A percentile compares a stretch with the other conserved stretches of the same genome.
These are phyloP conservation scores for Barnettozyma salicaria DNA, from an alignment of 805 yeast genomes.

Conservation along the genomic window DNA sequence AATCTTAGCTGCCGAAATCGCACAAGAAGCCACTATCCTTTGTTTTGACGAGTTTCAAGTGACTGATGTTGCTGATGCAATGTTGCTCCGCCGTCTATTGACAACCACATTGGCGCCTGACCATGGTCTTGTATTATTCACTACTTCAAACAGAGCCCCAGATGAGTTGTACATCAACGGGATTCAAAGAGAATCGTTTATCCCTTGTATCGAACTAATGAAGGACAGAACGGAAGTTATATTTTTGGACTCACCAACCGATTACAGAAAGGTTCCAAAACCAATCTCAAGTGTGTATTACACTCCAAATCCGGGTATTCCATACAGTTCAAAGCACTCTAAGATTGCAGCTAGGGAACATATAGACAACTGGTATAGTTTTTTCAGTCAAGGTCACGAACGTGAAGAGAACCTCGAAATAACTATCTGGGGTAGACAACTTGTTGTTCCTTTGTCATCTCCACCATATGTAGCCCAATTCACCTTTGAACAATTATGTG, in stretches of 20 bases:
- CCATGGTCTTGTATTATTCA: slow-evolving; percentile 82
- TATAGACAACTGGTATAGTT: slow-evolving; percentile 69
- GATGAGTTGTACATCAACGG: slow-evolving; percentile 92
- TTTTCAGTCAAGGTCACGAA: slow-evolving; percentile 60
- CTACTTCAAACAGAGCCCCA: slow-evolving; percentile 94
- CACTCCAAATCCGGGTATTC: slow-evolving; percentile 58
- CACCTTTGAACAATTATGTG: slow-evolving; percentile 82
- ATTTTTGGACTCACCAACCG: slow-evolving; percentile 84
- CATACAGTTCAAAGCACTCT: slow-evolving; percentile 46
- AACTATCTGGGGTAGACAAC: slow-evolving; percentile 83
- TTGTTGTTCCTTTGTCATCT: slow-evolving; percentile 68
- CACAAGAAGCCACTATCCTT: slow-evolving; percentile 66
- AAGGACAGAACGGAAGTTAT: slow-evolving; percentile 71
- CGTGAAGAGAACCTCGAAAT: slow-evolving; percentile 33
- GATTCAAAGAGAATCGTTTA: slow-evolving; percentile 82
- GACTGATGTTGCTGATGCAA: slow-evolving; percentile 97
- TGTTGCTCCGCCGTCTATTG: slow-evolving; percentile 77
- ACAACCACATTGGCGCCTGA: slow-evolving; percentile 60
- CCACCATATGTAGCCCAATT: slow-evolving; percentile 86
- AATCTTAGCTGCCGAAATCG: slow-evolving; percentile 73
- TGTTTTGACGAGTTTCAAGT: slow-evolving; percentile 98
- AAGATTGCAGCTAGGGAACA: slow-evolving; percentile 51
- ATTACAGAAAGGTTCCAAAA: slow-evolving; percentile 82
- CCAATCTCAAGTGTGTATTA: slow-evolving; percentile 79
- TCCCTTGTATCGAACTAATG: slow-evolving; percentile 84